Percentiles rank a stretch among this genome's conserved stretches.
These are phyloP conservation scores for Podospora pseudoanserina DNA, from an alignment of 495 filamentous ascomycete species.

Conservation along the genomic window DNA sequence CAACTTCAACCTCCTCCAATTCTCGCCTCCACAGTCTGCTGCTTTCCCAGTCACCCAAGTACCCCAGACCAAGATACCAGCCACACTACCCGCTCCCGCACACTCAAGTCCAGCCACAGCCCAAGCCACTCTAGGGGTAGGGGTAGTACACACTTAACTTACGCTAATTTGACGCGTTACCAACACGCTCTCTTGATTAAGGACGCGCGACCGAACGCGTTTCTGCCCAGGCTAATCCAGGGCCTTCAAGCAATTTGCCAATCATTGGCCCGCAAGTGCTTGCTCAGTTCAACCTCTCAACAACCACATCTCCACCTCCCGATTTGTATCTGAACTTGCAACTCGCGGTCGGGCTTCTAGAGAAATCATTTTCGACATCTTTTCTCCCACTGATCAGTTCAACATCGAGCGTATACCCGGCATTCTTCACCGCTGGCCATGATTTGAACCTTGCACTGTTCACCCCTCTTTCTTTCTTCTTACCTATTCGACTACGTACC, in stretches of 20 bases:
- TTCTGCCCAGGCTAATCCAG: not conserved
- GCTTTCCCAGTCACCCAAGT: not conserved
- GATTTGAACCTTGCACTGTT: not conserved
- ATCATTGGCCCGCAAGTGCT: not conserved
- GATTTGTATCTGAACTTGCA: not conserved
- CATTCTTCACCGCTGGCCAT: not conserved
- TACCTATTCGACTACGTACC: not conserved
- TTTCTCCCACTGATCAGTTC: not conserved
- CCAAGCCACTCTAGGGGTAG: slow-evolving; percentile 1
- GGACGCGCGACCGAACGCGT: not conserved
- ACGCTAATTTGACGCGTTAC: not conserved
- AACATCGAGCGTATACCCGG: not conserved
- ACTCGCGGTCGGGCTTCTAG: not conserved
- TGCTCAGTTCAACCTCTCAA: not conserved
- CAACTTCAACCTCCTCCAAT: not conserved
- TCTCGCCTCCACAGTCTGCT: not conserved
- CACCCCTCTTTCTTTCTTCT: not conserved
- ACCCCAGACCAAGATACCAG: slow-evolving; percentile 2
- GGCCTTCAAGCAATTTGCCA: not conserved
- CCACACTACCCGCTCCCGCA: not conserved
- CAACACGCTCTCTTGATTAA: slow-evolving; percentile 9
- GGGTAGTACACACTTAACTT: not conserved
- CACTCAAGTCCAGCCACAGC: not conserved
- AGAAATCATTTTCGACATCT: not conserved
- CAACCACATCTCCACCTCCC: not conserved